A percentile compares a stretch with the other conserved stretches of the same genome.
phyloP scores from a whole-genome alignment of 2,329 filamentous ascomycete genomes.

The Scytalidium sp. region DNA sequence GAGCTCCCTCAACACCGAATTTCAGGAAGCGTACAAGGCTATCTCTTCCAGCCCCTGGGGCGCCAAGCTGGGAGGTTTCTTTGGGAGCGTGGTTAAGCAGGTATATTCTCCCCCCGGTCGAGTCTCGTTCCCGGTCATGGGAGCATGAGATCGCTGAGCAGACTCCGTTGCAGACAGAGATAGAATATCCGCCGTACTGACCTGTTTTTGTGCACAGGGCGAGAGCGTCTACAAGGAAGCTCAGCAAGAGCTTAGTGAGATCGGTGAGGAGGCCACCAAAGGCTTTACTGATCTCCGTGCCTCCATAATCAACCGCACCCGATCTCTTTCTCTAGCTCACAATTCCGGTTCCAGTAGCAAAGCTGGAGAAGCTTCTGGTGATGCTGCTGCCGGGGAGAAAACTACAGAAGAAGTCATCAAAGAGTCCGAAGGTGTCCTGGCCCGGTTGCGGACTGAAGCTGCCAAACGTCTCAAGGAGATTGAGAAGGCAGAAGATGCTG shows the following conservation, averaged over 20 bases:
- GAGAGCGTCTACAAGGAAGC: conserved; percentile 82
- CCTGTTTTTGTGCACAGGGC: conserved; percentile 48
- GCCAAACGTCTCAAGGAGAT: conserved; percentile 83
- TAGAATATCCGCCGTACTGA: conserved; percentile 10
- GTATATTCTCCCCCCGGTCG: conserved; percentile 39
- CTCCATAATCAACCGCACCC: conserved; percentile 68
- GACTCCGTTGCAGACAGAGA: background rate
- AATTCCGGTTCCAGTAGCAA: conserved; percentile 18
- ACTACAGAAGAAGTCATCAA: conserved; percentile 44
- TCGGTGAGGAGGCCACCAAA: conserved; percentile 77
- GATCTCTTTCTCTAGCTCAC: conserved; percentile 60
- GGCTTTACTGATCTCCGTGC: conserved; percentile 70
- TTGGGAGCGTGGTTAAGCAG: conserved; percentile 92
- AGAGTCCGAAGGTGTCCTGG: conserved; percentile 65
- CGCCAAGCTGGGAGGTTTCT: conserved; percentile 79
- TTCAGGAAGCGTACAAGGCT: conserved; percentile 93
- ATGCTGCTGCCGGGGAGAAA: conserved; percentile 33
- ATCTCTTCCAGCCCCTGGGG: conserved; percentile 93
- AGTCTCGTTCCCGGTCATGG: conserved; percentile 4
- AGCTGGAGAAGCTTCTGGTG: conserved; percentile 17
- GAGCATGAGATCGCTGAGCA: background rate
- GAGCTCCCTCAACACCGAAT: conserved; percentile 73
- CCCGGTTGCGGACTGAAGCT: conserved; percentile 73
- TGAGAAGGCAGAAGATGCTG: conserved; percentile 89
- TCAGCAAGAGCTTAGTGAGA: conserved; percentile 76